Base-by-base conservation (phyloP, 257 asterid species). In the Fraxinus americana region DNA sequence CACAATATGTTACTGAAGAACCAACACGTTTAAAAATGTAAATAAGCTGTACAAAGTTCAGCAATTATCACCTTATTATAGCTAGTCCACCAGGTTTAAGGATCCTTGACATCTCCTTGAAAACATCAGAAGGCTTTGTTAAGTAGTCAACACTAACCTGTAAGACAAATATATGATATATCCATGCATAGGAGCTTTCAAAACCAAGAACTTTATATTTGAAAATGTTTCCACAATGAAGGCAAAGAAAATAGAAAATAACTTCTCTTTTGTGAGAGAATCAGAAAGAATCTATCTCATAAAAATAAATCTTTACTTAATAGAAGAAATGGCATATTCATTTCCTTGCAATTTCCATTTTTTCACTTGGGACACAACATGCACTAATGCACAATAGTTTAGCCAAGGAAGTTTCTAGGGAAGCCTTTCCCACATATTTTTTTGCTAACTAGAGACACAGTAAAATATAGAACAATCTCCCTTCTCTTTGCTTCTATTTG, bases 111-210 rank as follows among this genome's bases (percentile, higher is more conserved):
- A 93, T 91, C 88, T 95, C 98, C 86, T 89, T 95, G 90, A 95
- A 90, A 70, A 95, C 85, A 32, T 89, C 96, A n/a, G 93, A 38
- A 78, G 98, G 99, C 85, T 95, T 95, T 6, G 92, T 83, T 72
- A 95, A 82, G 85, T 94, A 94, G 82, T 94, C 99, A n/a, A 94
- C 98, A 70, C 98, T 94, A 57, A 94, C 97, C 98, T 94, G 90
- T 81, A 83, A 76, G 80, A 84, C 45, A 54, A 16, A 75, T 5
- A 32, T 12, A 21, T 19, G 13, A 72, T 5, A 32, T 19, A 21
- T 19, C 73, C 30, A 29, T 19, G 65, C 68, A 61, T 21, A 17
- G 67, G 13, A 59, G 27, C 67, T n/a, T 59, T 59, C 67, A 59
- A 52, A 52, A 7, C 30, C 25, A 54, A n/a, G 4, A 21, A n/a